These are phyloP conservation scores for Arthrinium phaeospermum DNA, from an alignment of 2,329 filamentous ascomycete species.

Conservation along the genomic window DNA sequence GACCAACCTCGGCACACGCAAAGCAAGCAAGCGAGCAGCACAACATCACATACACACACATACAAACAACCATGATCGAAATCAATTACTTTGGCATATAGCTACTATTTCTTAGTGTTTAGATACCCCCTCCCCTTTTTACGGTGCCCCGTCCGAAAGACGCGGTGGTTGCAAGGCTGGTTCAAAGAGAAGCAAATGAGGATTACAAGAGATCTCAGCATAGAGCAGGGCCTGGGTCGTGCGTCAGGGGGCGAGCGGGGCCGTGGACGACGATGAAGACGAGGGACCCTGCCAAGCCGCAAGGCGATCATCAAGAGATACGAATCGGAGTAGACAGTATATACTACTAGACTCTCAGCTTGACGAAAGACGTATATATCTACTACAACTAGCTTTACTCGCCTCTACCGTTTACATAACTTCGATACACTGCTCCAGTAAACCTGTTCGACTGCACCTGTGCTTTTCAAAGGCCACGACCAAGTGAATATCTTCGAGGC, in stretches of 20 bases:
- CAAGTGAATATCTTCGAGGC: not conserved
- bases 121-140: slow-evolving; percentile 18
- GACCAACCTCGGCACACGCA: not conserved
- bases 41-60: not conserved
- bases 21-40: not conserved
- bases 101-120: slow-evolving; percentile 20
- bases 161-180: slow-evolving; percentile 4
- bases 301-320: not conserved
- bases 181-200: not conserved
- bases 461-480: not conserved
- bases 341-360: not conserved
- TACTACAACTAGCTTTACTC: not conserved
- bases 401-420: not conserved
- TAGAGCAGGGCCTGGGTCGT: slow-evolving; percentile 14
- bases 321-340: not conserved
- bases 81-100: slow-evolving; percentile 9
- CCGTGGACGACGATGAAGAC: not conserved
- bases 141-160: not conserved
- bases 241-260: not conserved
- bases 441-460: not conserved
- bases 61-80: not conserved
- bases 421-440: not conserved
- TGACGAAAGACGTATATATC: not conserved
- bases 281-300: not conserved
- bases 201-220: not conserved